Base-by-base conservation (phyloP, 1,284 basidiomycete species). In the Chalciporus piperatoides region DNA sequence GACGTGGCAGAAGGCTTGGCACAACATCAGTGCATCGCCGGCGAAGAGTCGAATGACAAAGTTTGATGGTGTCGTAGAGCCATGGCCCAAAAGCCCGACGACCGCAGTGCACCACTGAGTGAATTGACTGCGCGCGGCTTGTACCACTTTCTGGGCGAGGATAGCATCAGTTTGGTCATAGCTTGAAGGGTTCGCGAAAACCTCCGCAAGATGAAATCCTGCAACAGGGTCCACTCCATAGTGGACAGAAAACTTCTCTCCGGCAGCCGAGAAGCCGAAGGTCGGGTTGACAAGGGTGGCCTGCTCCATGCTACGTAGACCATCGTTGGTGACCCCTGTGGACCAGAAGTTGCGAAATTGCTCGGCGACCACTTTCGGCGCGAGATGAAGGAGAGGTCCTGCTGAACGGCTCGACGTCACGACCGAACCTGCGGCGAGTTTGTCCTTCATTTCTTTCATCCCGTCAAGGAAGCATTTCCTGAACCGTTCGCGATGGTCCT, bases 121-220 rank as follows among this genome's bases (percentile, higher is more conserved):
- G 37, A 63, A 67, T 40, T 63, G 59, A 38, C 30, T 21, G 15
- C 56, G 60, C 1, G 53, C 59, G 0, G 44, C 43, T 17, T 33
- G 44, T 14, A 65, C 59, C 25, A 65, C 2, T 17, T 59, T 51
- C 9, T 62, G 63, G 10, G n/a, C 36, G 9, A 61, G 38, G 4
- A 58, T 0, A 15, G 30, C 19, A 3, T 41, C 39, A 5, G 49
- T 41, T n/a, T 58, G 56, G 0, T 6, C 19, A 27, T 9, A 28
- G 9, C 32, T 33, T 33, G 32, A 33, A 15, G 48, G 40, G 5
- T 41, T 44, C n/a, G 53, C 52, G 7, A 74, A 70, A 0, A 65
- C 59, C 1, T 71, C 58, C 0, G 72, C 73, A 2, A 78, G 64
- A 57, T 80, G 78, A 60, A 81, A 82, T 6, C 69, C 58, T 2